Base-by-base conservation (phyloP, 2,329 filamentous ascomycete species). In the Venturia effusa region DNA sequence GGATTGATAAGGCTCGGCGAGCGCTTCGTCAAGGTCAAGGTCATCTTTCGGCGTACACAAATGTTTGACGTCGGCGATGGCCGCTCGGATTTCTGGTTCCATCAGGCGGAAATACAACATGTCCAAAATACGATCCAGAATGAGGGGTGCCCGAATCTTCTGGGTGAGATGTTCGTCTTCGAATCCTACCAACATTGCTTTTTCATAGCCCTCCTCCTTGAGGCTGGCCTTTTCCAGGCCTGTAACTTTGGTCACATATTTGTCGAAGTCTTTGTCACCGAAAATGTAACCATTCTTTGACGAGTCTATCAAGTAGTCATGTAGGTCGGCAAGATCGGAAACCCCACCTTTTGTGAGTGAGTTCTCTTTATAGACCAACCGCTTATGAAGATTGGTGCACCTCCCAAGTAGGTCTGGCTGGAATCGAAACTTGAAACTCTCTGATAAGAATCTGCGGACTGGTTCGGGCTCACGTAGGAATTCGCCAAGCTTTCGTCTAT, bases 351-450 rank as follows among this genome's bases (percentile, higher is more conserved):
- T 67, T 8, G 66, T 65, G 1, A 77, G 68, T 0, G 64, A 61
- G 27, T 74, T 74, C 32, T 75, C 70, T 1, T 39, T 22, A 66
- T 92, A 91, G 40, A 83, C 84, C 0, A 86, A 73, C 4, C 75
- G 78, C 61, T 89, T 85, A 66, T 88, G 87, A 70, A 81, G 84
- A 4, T 77, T 80, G 0, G 88, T 92, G 64, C 83, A 86, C 0
- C 76, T 75, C 0, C 89, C 89, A 2, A 93, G 78, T 30, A 86
- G 74, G 7, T 78, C 81, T 1, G 79, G 78, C 51, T 80, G 72
- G 71, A 84, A 78, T 37, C 83, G 83, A 70, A 89, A 89, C 0
- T 71, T 68, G 57, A 91, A 82, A 3, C 81, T 80, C 24, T 76
- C 72, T 43, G 73, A 68, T 0, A 90, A 70, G 67, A 88, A 84